Conservation (phyloP, 768 basidiomycete genomes). For the Tulasnella sp. region DNA sequence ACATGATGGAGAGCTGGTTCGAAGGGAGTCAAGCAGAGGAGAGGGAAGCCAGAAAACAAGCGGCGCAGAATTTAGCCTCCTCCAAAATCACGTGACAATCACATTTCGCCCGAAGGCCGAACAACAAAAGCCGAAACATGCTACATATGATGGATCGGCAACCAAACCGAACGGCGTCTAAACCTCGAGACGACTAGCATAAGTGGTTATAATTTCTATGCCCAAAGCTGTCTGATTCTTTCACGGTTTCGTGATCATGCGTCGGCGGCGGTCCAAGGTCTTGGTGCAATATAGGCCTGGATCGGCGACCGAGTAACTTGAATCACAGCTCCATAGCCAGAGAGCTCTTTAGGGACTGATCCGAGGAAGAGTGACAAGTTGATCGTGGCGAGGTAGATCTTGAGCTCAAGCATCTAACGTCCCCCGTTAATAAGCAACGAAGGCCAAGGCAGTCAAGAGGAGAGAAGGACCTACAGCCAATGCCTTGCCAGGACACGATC, state of each 20-base stretch:
- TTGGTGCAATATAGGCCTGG: neutral
- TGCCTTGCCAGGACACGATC: neutral
- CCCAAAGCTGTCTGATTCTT: no score
- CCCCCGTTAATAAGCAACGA: neutral
- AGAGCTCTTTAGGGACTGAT: neutral
- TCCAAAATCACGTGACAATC: neutral
- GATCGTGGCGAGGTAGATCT: neutral
- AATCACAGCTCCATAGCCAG: neutral
- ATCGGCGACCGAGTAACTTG: neutral
- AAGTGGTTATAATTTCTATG: no score
- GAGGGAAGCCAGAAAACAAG: neutral
- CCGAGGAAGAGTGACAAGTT: neutral
- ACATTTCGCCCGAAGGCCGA: neutral
- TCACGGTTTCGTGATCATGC: no score
- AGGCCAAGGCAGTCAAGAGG: no score
- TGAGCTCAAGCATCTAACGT: neutral
- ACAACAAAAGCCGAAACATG: neutral
- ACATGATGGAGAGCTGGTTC: neutral
- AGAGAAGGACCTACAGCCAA: neutral
- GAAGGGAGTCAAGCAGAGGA: slow-evolving; percentile 13
- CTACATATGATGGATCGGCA: no score
- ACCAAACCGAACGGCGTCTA: no score
- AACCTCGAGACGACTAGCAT: no score
- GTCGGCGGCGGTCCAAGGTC: neutral
- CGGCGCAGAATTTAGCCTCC: neutral